Base-by-base conservation (phyloP, 2,329 filamentous ascomycete species). In the Cadophora sp. region DNA sequence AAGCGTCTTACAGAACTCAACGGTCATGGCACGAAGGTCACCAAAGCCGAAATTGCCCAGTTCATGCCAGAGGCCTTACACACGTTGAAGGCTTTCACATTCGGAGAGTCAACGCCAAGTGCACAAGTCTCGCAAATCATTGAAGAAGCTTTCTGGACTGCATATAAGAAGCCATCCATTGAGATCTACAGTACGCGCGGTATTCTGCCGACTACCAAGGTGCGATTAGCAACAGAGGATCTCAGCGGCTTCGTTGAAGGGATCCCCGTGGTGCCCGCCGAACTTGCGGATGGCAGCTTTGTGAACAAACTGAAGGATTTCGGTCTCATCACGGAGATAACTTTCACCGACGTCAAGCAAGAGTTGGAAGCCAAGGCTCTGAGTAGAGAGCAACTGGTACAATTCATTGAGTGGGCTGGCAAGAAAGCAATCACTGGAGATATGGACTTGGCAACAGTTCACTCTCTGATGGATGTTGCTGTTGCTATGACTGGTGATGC, bases 141-240 rank as follows among this genome's bases (percentile, higher is more conserved):
- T 62, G 94, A 97, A 75, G 93, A 97, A 79, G 92, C 94, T 0
- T 99, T 99, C 77, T 99, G 96, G 96, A 96, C 89, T 43, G 94
- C 93, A 70, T 96, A 92, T 75, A 90, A 88, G 76, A 91, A 90
- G 70, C 89, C 93, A 2, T 90, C 88, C 0, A 93, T 98, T 66
- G 94, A 97, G 75, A 86, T 97, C 7, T 89, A 96, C 71, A 97
- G 94, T 1, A 97, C 91, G 22, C 88, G 90, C 66, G 96, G 96
- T 65, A 89, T 99, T 7, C 83, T 97, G 63, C 88, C 91, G n/a
- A 96, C 92, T 43, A 88, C 91, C 14, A 86, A 91, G 72, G 93
- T 97, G 43, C 91, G 96, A 41, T 86, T 97, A 72, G 91, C 82
- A 77, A 81, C 91, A 77, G 77, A 92, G 82, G 83, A 89, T 72